Conservation (phyloP, 148 eudicot species). For the Oxyria digyna region DNA sequence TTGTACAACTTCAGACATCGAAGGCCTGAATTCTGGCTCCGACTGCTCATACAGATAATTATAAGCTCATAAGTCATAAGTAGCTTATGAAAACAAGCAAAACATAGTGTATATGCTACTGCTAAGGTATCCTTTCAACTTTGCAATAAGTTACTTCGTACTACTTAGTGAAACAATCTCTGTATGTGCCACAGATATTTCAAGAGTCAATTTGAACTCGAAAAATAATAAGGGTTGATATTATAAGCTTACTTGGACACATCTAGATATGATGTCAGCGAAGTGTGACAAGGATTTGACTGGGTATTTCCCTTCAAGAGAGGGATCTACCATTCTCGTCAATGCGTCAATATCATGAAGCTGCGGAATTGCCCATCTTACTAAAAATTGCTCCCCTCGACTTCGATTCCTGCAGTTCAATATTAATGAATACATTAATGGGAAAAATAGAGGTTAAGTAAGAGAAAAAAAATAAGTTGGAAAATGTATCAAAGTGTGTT, state of each 20-base stretch:
- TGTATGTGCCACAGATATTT: too few relatives aligned
- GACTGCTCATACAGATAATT: too few relatives aligned
- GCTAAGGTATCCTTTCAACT: too few relatives aligned
- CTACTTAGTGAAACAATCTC: too few relatives aligned
- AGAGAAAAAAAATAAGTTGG: too few relatives aligned
- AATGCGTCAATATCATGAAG: conserved; percentile 96
- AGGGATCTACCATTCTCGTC: conserved; percentile 87
- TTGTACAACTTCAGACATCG: conserved; percentile 92
- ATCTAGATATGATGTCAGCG: conserved; percentile 78
- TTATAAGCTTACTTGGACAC: conserved; percentile 60
- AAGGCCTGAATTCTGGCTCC: conserved; percentile 85
- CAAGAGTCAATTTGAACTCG: too few relatives aligned
- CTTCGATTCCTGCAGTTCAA: conserved; percentile 34
- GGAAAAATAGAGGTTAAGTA: neutral
- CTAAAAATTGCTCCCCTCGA: conserved; percentile 78
- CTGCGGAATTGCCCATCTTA: conserved; percentile 96
- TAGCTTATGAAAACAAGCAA: too few relatives aligned
- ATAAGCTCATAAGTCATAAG: too few relatives aligned
- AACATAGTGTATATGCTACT: too few relatives aligned
- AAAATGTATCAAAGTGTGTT: too few relatives aligned
- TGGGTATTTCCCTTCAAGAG: conserved; percentile 53
- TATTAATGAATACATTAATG: conserved; percentile 2
- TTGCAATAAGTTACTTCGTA: too few relatives aligned
- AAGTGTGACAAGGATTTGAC: conserved; percentile 74
- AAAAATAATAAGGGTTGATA: too few relatives aligned